Base-by-base conservation (phyloP, 495 filamentous ascomycete species). In the Penicillium roqueforti region DNA sequence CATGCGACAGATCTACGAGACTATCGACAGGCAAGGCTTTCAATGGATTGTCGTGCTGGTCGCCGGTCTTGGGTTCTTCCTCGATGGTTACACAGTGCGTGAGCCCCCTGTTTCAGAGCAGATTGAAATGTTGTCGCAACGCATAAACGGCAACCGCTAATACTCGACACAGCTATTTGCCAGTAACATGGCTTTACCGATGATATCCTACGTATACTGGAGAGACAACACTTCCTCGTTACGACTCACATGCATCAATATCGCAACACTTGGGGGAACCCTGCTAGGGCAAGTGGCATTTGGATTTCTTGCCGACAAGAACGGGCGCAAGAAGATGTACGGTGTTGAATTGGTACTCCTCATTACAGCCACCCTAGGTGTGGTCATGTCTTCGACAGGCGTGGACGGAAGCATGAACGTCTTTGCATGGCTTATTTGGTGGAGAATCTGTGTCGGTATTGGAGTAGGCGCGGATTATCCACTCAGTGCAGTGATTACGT, bases 51-150 rank as follows among this genome's bases (percentile, higher is more conserved):
- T 78, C 11, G 76, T 80, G 6, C 65, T 79, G 6, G 85, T 88
- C 4, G 83, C 84, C 11, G 83, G 80, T 16, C 79, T 83, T 1
- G 85, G 85, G 16, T 88, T 88, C 60, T 80, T 88, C 47, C 83
- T 85, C 9, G 83, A 86, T 68, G 82, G 81, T 55, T 87, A 86
- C 55, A 83, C 81, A 34, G 85, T 91, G 46, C 49, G 70, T 66
- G 16, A n/a, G n/a, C 37, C 26, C 11, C 10, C 9, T 2, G 14
- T 34, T 22, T 29, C 36, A 8, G 19, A 19, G 6, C 8, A 47
- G 5, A 11, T 19, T n/a, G 9, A 16, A 20, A 36, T 7, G 5
- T 7, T 14, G 13, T 36, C 32, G 6, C n/a, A n/a, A 34, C 13
- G 13, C 32, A 16, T n/a, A 16, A 6, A 16, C 14, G 42, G 39